Base-by-base conservation (phyloP, 129 eudicot genomes). In the Saussurea involucrata region DNA sequence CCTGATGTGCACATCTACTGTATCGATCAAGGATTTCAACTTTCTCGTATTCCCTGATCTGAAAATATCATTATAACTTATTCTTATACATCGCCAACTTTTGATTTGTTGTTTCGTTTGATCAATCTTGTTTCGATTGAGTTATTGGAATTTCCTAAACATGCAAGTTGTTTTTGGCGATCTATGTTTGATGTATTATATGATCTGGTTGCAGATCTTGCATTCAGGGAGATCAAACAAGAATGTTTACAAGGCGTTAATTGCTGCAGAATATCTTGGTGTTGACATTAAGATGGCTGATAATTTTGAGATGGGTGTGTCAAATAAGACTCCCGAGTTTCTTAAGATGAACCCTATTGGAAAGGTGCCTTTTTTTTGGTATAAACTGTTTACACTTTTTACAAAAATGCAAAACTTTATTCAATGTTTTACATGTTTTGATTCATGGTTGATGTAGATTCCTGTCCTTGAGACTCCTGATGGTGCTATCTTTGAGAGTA, bases 311-410 rank as follows among this genome's bases (percentile, higher is more conserved):
- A 86, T 93, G 90, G 98, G 97, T 11, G 96, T 87, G 18, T 81
- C 98, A 57, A 93, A 93, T 33, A 90, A 90, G 83, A 79, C 90
- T 31, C 93, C 96, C 0, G 91, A 93, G 82, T 93, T 93, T 75
- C 79, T 93, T 34, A 89, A 88, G 76, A 93, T 93, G 98, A 93
- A 93, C 49, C 99, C 97, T 0, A 57, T 91, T 32, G 99, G 99
- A 71, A 95, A 95, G 93, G 99, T 92, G 83, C 37, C 21, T 9
- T 44, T 72, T 8, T 15, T 8, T 15, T 0, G 20, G 12, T 40
- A 15, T 17, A 27, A 28, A 75, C 17, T 8, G 17, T 27, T 36
- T 12, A 20, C 25, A 20, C 8, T 8, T 53, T 68, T 17, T 46
- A 28, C 33, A n/a, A 13, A 33, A 24, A 2, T 4, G 6, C 17